A percentile compares a stretch with the other conserved stretches of the same genome.
phyloP scores from a whole-genome alignment of 176 grass and related monocot species.

The Thinopyrum elongatum region DNA sequence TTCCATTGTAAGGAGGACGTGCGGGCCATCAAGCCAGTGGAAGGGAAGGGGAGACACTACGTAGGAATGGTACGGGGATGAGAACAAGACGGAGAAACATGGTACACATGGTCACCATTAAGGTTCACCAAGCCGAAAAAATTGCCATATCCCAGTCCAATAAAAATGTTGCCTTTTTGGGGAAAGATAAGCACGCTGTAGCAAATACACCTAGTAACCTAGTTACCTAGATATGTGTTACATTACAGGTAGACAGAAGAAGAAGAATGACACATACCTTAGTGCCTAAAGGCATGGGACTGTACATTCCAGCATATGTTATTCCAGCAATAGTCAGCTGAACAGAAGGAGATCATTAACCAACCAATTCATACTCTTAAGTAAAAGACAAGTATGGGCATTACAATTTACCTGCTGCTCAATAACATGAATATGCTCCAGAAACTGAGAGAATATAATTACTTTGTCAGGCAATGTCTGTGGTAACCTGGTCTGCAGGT shows the following conservation, averaged over 20 bases:
- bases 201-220: neutral
- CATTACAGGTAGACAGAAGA: neutral
- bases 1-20: neutral
- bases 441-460: conserved; percentile 98
- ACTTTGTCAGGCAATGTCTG: conserved; percentile 65
- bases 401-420: conserved; percentile 72
- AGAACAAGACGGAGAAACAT: neutral
- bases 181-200: neutral
- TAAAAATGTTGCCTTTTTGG: neutral
- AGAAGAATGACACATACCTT: conserved; percentile 46
- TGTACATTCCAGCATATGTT: conserved; percentile 88
- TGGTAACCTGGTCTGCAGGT: conserved; percentile 20
- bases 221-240: neutral
- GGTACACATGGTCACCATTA: neutral
- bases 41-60: neutral
- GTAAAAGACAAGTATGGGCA: neutral
- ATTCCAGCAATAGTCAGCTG: conserved; percentile 81
- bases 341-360: conserved; percentile 30
- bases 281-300: conserved; percentile 77
- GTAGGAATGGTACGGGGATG: neutral
- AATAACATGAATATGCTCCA: conserved; percentile 97
- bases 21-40: neutral
- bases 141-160: neutral
- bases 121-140: neutral
- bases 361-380: conserved; percentile 18